A percentile compares a stretch with the other conserved stretches of the same genome.
Evolutionary conservation across 257 asterid species (phyloP).

Genomic region (Echium plantagineum): DNA sequence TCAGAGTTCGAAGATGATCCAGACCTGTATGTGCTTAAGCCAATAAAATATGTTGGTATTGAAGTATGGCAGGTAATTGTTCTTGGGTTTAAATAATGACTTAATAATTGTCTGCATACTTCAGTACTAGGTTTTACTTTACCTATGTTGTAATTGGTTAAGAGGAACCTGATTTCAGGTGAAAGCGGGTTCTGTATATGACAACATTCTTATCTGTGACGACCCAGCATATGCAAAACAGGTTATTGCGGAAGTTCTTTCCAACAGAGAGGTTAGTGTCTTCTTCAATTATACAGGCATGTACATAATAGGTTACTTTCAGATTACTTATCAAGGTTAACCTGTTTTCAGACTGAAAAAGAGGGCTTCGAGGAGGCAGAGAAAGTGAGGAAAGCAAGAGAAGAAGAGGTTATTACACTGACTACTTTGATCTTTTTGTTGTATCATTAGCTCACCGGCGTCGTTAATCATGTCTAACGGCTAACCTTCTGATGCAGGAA

Average conservation of each 20-base stretch:
- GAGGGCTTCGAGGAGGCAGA: constrained; percentile 83
- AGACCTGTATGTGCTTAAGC: constrained; percentile 74
- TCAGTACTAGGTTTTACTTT: background rate
- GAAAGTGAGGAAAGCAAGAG: constrained; percentile 64
- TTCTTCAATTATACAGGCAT: constrained; percentile 3
- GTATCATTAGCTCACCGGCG: constrained; percentile 7
- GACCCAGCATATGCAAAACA: constrained; percentile 72
- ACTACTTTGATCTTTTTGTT: constrained; percentile 3
- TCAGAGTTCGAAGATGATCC: constrained; percentile 89
- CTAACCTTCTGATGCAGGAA: constrained; percentile 44
- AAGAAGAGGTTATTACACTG: constrained; percentile 51
- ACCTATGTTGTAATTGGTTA: background rate
- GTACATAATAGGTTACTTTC: constrained; percentile 6
- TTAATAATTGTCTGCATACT: background rate
- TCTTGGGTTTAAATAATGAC: background rate
- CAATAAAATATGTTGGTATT: constrained; percentile 71
- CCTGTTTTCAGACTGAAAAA: constrained; percentile 42
- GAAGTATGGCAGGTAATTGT: constrained; percentile 81
- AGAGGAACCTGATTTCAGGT: constrained; percentile 36
- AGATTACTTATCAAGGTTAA: constrained; percentile 9
- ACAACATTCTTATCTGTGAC: constrained; percentile 70
- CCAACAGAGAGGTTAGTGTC: constrained; percentile 65
- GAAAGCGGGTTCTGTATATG: constrained; percentile 74
- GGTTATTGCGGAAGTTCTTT: constrained; percentile 59
- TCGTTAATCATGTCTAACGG: constrained; percentile 3